A percentile compares a stretch with the other conserved stretches of the same genome.
phyloP scores from a whole-genome alignment of 2,329 filamentous ascomycete genomes.

The Epichloe typhina region DNA sequence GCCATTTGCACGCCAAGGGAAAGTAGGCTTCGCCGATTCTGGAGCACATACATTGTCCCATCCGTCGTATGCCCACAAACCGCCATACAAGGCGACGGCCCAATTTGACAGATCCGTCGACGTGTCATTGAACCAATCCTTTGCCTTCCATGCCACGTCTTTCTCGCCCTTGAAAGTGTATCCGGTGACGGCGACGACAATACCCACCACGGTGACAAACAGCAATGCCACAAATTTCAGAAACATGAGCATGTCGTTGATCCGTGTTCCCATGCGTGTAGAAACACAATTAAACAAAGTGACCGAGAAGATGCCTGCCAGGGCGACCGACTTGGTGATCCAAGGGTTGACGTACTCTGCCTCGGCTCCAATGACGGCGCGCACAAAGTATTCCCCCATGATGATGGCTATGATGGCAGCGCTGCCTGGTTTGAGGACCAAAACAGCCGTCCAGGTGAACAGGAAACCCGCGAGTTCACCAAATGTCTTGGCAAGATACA shows the following conservation, averaged over 20 bases:
- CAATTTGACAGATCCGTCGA: constrained; percentile 68
- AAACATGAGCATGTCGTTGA: constrained; percentile 92
- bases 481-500: constrained; percentile 92
- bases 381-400: constrained; percentile 88
- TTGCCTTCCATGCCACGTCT: constrained; percentile 75
- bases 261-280: constrained; percentile 71
- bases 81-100: constrained; percentile 90
- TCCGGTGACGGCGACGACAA: constrained; percentile 80
- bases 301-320: constrained; percentile 61
- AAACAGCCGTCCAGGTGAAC: constrained; percentile 91
- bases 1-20: not conserved
- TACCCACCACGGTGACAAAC: constrained; percentile 73
- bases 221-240: constrained; percentile 87
- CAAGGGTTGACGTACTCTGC: constrained; percentile 68
- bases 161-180: constrained; percentile 63
- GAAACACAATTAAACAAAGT: constrained; percentile 84
- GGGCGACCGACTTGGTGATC: constrained; percentile 80
- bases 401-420: constrained; percentile 94
- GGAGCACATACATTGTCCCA: constrained; percentile 78
- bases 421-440: constrained; percentile 86
- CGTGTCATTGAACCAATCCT: constrained; percentile 80
- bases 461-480: constrained; percentile 86
- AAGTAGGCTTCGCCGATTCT: not conserved
- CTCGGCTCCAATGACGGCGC: constrained; percentile 76
- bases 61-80: constrained; percentile 94